Evolutionary conservation across 768 basidiomycete genomes (phyloP).

Genomic region (Rhodotorula toruloides): DNA sequence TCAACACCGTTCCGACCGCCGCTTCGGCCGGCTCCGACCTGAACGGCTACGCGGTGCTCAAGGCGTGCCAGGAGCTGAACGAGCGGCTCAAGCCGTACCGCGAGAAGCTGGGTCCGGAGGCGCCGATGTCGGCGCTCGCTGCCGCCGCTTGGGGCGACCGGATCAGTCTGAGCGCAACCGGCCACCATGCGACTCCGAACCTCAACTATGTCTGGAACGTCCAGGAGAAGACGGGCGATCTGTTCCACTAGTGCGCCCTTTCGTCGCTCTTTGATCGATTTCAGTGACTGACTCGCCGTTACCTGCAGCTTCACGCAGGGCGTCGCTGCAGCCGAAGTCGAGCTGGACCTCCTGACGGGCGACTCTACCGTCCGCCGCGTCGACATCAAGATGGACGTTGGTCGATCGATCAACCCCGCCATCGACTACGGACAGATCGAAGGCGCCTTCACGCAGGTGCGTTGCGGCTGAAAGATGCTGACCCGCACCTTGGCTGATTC

Average conservation of each 20-base stretch:
- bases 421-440: conserved; percentile 43
- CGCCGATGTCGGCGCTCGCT: conserved; percentile 33
- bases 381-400: conserved; percentile 37
- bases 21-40: conserved; percentile 27
- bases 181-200: conserved; percentile 28
- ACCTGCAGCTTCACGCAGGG: conserved; percentile 41
- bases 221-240: conserved; percentile 3
- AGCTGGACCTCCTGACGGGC: conserved; percentile 41
- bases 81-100: conserved; percentile 38
- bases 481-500: no score
- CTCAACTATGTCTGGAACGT: conserved; percentile 35
- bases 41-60: conserved; percentile 40
- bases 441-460: conserved; percentile 39
- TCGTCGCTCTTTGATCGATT: no score
- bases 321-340: conserved; percentile 38
- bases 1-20: conserved; percentile 40
- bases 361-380: conserved; percentile 33
- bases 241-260: conserved; percentile 22
- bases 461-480: no score
- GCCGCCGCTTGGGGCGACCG: conserved; percentile 38
- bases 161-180: conserved; percentile 32
- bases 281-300: no score
- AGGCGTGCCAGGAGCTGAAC: conserved; percentile 42
- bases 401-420: conserved; percentile 39
- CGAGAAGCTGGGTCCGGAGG: conserved; percentile 35